Conservation (phyloP, 306 rosid genomes). For the Castanea sativa region DNA sequence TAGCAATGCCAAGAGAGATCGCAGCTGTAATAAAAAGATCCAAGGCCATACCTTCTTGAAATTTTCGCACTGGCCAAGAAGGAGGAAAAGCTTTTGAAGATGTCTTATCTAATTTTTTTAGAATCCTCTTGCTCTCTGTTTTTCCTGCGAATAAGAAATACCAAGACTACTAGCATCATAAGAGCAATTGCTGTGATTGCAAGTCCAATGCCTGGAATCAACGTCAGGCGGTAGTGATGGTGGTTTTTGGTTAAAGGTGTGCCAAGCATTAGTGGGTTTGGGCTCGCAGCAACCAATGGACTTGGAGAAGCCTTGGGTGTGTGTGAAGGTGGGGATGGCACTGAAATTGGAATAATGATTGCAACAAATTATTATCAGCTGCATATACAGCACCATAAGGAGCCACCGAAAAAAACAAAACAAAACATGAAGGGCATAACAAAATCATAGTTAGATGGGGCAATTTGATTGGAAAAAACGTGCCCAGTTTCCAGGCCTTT, state of each 20-base stretch:
- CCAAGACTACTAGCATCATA: slow-evolving; percentile 62
- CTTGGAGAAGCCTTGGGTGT: slow-evolving; percentile 72
- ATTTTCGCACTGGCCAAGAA: slow-evolving; percentile 53
- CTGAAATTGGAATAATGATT: slow-evolving; percentile 49
- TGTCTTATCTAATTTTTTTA: slow-evolving; percentile 41
- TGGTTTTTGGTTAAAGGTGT: slow-evolving; percentile 45
- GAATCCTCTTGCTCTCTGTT: slow-evolving; percentile 68
- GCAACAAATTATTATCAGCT: slow-evolving; percentile 14
- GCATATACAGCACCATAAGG: slow-evolving; percentile 4
- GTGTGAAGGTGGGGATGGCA: slow-evolving; percentile 49
- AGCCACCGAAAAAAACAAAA: background rate
- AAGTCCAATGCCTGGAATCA: slow-evolving; percentile 74
- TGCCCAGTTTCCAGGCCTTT: background rate
- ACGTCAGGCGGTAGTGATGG: slow-evolving; percentile 63
- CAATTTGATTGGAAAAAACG: background rate
- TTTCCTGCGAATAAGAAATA: slow-evolving; percentile 77
- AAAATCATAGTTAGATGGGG: background rate
- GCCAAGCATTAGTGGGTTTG: slow-evolving; percentile 52
- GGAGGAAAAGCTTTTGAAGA: slow-evolving; percentile 53
- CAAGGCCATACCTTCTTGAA: slow-evolving; percentile 72
- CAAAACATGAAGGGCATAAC: background rate
- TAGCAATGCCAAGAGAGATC: slow-evolving; percentile 15
- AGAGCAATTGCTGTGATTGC: slow-evolving; percentile 73
- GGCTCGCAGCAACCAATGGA: slow-evolving; percentile 69
- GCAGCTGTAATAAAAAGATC: background rate